Percentiles rank a stretch among this genome's conserved stretches.
Evolutionary conservation across 2,329 filamentous ascomycete genomes (phyloP).

Genomic region (Thyridium curvatum): DNA sequence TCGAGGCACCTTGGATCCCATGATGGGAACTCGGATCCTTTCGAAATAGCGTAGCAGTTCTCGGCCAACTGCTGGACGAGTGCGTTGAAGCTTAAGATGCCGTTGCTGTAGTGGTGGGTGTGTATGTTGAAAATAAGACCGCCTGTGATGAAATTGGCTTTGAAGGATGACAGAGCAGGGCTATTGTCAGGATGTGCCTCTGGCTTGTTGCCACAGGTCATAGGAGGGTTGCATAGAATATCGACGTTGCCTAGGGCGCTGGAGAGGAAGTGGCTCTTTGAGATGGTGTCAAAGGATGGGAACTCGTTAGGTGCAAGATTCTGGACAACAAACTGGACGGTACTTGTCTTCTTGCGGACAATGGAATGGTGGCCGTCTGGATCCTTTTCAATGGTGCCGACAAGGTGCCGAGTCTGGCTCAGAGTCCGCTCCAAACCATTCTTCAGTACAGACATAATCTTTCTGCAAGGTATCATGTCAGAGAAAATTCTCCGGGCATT

Average conservation of each 20-base stretch:
- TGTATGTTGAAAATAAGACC: conserved; percentile 33
- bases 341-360: conserved; percentile 1
- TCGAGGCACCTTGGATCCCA: conserved; percentile 6
- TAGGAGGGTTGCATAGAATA: conserved; percentile 15
- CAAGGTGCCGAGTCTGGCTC: conserved; percentile 25
- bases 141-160: conserved; percentile 30
- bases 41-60: conserved; percentile 25
- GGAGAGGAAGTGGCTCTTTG: no score
- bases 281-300: no score
- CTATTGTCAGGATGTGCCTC: conserved; percentile 24
- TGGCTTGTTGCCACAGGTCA: conserved; percentile 14
- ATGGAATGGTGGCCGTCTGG: conserved; percentile 17
- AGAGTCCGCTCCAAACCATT: conserved; percentile 25
- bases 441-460: conserved; percentile 16
- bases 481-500: no score
- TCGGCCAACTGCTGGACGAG: conserved; percentile 30
- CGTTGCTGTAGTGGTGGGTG: conserved; percentile 31
- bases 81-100: conserved; percentile 29
- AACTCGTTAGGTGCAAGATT: no score
- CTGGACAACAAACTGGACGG: background rate
- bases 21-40: conserved; percentile 15
- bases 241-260: no score
- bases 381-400: conserved; percentile 29
- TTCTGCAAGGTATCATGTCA: no score
- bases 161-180: conserved; percentile 25